phyloP scores from a whole-genome alignment of 345 rosid species.

The Geranium brycei region DNA sequence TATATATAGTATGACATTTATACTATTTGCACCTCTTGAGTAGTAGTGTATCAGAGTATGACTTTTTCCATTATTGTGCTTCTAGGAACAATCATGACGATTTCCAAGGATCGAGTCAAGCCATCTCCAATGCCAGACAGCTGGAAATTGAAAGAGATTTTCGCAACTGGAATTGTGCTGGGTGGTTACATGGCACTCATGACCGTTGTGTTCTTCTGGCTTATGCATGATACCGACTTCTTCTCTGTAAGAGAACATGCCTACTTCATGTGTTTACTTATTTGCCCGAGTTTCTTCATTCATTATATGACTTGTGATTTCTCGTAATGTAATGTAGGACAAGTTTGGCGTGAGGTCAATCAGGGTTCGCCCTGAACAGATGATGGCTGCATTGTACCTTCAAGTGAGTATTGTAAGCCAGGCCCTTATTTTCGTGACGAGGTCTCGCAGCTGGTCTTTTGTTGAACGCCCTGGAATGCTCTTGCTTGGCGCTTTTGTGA shows the following conservation, averaged over 20 bases:
- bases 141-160: slow-evolving; percentile 30
- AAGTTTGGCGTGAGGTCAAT: slow-evolving; percentile 21
- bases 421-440: slow-evolving; percentile 30
- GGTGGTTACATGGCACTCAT: slow-evolving; percentile 23
- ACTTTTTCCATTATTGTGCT: too few relatives aligned
- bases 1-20: too few relatives aligned
- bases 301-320: too few relatives aligned
- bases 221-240: slow-evolving; percentile 20
- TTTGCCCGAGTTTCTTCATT: too few relatives aligned
- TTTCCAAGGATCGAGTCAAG: slow-evolving; percentile 30
- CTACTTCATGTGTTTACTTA: too few relatives aligned
- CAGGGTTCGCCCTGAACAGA: slow-evolving; percentile 15
- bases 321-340: slow-evolving; percentile 5
- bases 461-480: slow-evolving; percentile 22
- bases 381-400: slow-evolving; percentile 23
- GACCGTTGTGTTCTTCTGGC: slow-evolving; percentile 27
- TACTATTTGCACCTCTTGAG: too few relatives aligned
- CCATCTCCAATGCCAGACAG: slow-evolving; percentile 29
- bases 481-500: slow-evolving; percentile 18
- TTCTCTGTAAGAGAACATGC: slow-evolving; percentile 15
- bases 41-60: too few relatives aligned
- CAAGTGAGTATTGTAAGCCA: slow-evolving; percentile 30
- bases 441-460: slow-evolving; percentile 27
- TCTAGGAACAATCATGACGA: slow-evolving; percentile 23
- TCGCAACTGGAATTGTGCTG: slow-evolving; percentile 20